Conservation (phyloP, 2,329 filamentous ascomycete genomes). For the Aspergillus melleus region DNA sequence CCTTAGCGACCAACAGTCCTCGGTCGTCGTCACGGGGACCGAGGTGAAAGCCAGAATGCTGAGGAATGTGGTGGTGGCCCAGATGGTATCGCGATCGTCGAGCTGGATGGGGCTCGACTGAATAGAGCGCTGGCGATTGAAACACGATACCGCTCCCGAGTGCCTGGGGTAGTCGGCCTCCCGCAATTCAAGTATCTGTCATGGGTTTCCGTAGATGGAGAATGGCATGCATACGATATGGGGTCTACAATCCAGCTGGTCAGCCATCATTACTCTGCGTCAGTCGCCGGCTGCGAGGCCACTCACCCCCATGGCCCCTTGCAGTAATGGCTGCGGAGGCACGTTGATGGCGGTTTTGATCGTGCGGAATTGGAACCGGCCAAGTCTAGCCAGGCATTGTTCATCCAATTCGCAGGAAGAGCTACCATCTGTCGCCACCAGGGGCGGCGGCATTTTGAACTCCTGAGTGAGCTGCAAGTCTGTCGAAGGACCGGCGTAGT, state of each 20-base stretch:
- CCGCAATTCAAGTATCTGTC: not conserved
- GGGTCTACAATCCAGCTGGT: not conserved
- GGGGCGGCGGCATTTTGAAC: not conserved
- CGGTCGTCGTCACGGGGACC: not conserved
- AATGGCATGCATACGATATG: not conserved
- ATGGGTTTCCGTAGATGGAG: not conserved
- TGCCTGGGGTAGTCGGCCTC: not conserved
- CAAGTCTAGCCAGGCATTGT: not conserved
- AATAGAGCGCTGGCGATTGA: not conserved
- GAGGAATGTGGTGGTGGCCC: not conserved
- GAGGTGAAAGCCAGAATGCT: not conserved
- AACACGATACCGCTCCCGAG: not conserved
- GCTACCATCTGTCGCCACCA: not conserved
- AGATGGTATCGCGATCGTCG: not conserved
- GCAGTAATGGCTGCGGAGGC: not conserved
- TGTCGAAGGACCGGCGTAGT: not conserved
- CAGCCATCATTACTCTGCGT: not conserved
- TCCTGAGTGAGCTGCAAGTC: not conserved
- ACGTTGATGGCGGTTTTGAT: not conserved
- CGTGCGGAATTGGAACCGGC: not conserved
- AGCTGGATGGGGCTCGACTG: not conserved
- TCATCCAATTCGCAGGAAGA: not conserved
- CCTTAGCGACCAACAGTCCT: not conserved
- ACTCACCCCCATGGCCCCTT: not conserved
- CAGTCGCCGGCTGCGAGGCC: not conserved